Evolutionary conservation across 2,329 filamentous ascomycete genomes (phyloP), one percentile per base, ranked within the genome.

Genomic region (Drechslerella dactyloides): DNA sequence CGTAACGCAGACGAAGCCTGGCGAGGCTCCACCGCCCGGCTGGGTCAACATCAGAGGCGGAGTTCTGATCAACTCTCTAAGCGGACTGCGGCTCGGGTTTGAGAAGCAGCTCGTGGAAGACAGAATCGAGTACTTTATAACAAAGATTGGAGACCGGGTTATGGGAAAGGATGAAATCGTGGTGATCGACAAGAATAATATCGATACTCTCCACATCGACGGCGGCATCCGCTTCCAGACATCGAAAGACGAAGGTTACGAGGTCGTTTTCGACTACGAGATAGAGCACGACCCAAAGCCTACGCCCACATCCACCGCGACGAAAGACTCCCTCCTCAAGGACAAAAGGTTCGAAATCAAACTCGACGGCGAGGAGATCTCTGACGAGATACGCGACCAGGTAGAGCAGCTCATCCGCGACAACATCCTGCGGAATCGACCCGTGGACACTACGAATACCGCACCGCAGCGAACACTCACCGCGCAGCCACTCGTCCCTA

Each of bases 261-360:
- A 72, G 19, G 27, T 72, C 11, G n/a, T 72, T 19, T 48, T 72
- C 30, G 68, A 72, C 50, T 72, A 53, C 35, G 60, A 61, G 30
- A 24, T 44, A 2, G 68, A 72, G 15, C 59, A 48, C 7, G 62
- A 58, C n/a, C 52, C 40, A 3, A 37, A 33, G 3, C 46, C 65
- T 0, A 21, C 35, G 10, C 13, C 21, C 15, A 33, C 53, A 15
- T 58, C 53, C 5, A 23, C 65, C 10, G 56, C 27, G 2, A 57
- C 57, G 3, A 69, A 54, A 27, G 52, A 63, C 27, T 42, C 33
- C 8, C 23, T 69, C 8, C 23, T 69, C 27, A 55, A 55, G 17
- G 64, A 69, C 24, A 62, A 69, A 10, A 69, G 58, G 37, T 35
- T 69, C 7, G 58, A 69, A 54, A 69, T 69, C 15, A 69, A 69